Conservation (phyloP, 306 rosid species). For the Arachis hypogaea region DNA sequence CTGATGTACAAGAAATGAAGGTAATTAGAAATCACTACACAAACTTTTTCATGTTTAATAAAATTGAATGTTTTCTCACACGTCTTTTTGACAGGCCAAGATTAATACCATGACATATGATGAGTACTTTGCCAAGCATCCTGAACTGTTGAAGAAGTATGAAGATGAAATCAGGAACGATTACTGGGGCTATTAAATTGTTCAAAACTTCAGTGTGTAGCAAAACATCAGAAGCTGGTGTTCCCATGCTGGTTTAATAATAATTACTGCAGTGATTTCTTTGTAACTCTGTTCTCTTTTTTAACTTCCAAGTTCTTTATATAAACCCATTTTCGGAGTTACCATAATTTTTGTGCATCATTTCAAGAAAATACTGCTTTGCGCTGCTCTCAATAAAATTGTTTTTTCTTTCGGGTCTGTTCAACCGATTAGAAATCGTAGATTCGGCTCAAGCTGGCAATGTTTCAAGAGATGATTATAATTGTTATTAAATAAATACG, state of each 20-base stretch:
- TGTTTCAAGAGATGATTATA: not conserved
- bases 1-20: constrained; percentile 85
- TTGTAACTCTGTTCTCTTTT: constrained; percentile 39
- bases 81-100: constrained; percentile 61
- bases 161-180: constrained; percentile 95
- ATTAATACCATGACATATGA: constrained; percentile 92
- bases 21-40: constrained; percentile 45
- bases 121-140: constrained; percentile 91
- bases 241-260: constrained; percentile 49
- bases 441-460: not conserved
- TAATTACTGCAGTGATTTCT: constrained; percentile 55
- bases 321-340: constrained; percentile 33
- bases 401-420: not conserved
- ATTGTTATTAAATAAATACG: not conserved
- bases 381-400: constrained; percentile 29
- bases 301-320: constrained; percentile 22
- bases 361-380: constrained; percentile 35
- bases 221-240: constrained; percentile 44
- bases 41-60: constrained; percentile 9
- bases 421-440: not conserved
- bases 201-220: constrained; percentile 32
- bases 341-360: constrained; percentile 37
- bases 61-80: constrained; percentile 36
- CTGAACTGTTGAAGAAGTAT: constrained; percentile 87
- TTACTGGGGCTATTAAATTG: constrained; percentile 89